These are phyloP conservation scores for Trichosporon sp. DNA, from an alignment of 1,284 basidiomycete species.

Conservation along the genomic window DNA sequence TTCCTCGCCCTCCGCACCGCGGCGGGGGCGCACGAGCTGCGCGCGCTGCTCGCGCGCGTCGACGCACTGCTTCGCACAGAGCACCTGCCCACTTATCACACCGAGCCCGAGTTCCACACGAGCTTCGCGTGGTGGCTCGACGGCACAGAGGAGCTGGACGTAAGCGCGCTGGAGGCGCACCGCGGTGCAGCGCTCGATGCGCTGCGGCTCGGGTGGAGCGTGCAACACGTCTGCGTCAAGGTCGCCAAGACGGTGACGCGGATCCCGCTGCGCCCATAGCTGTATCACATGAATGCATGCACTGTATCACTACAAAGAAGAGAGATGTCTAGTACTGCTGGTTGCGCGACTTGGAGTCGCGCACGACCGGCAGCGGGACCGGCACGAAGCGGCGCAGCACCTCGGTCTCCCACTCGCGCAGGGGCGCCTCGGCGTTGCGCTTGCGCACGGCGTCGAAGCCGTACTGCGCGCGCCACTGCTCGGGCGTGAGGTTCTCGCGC, in stretches of 20 bases:
- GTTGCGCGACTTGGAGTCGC: constrained; percentile 17
- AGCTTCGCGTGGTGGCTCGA: constrained; percentile 44
- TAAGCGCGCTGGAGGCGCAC: not conserved
- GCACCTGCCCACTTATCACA: constrained; percentile 43
- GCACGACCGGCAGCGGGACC: constrained; percentile 32
- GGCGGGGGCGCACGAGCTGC: constrained; percentile 37
- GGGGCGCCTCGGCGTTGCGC: constrained; percentile 34
- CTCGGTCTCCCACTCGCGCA: constrained; percentile 48
- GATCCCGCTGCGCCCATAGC: constrained; percentile 7
- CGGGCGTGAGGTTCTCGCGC: constrained; percentile 39
- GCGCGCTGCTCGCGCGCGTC: constrained; percentile 25
- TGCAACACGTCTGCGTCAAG: constrained; percentile 32
- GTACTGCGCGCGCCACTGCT: constrained; percentile 28
- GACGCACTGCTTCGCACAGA: constrained; percentile 31
- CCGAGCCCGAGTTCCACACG: constrained; percentile 45
- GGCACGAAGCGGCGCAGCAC: constrained; percentile 39
- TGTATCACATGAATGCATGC: not conserved
- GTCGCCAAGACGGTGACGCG: constrained; percentile 32
- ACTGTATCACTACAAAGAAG: not conserved
- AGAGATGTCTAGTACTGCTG: not conserved
- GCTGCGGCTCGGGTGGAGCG: constrained; percentile 27
- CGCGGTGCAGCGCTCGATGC: not conserved
- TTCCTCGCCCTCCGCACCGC: constrained; percentile 45
- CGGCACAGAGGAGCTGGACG: not conserved
- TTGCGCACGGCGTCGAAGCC: constrained; percentile 56